phyloP scores from a whole-genome alignment of 139 green algal species.

The Asterochloris sp. region DNA sequence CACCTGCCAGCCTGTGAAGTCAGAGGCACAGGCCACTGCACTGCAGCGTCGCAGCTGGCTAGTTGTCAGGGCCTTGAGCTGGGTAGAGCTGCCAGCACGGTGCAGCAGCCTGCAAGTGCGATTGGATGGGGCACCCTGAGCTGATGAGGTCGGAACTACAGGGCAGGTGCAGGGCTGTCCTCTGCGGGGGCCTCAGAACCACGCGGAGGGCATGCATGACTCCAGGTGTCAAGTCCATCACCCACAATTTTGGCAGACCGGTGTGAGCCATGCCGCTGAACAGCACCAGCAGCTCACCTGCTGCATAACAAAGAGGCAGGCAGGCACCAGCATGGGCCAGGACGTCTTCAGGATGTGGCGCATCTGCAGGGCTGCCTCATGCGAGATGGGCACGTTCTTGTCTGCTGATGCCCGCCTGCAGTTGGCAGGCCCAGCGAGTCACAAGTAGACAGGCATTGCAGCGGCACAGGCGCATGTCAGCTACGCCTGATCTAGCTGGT shows the following conservation, averaged over 20 bases:
- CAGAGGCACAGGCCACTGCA: too few species aligned
- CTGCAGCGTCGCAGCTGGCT: too few species aligned
- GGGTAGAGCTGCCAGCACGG: too few species aligned
- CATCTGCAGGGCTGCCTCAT: constrained; percentile 12
- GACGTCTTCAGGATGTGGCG: constrained; percentile 26
- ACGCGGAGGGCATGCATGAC: neutral
- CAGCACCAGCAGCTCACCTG: constrained; percentile 16
- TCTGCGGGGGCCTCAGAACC: neutral
- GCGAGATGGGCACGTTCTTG: neutral
- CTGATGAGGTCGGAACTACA: neutral
- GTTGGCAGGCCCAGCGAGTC: too few species aligned
- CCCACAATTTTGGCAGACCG: neutral
- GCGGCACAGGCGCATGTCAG: too few species aligned
- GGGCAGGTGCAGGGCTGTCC: neutral
- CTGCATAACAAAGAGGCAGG: constrained; percentile 58
- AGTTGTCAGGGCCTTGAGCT: too few species aligned
- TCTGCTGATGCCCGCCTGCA: constrained; percentile 3
- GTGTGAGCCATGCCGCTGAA: neutral
- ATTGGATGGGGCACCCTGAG: too few species aligned
- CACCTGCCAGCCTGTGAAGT: too few species aligned
- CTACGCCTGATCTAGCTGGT: too few species aligned
- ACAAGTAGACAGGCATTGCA: neutral
- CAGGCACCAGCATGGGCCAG: constrained; percentile 49
- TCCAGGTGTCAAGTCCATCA: too few species aligned
- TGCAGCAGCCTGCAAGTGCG: too few species aligned